Percentiles rank a stretch among this genome's conserved stretches.
Evolutionary conservation across 2,329 filamentous ascomycete species (phyloP).

Genomic region (Boeremia exigua): DNA sequence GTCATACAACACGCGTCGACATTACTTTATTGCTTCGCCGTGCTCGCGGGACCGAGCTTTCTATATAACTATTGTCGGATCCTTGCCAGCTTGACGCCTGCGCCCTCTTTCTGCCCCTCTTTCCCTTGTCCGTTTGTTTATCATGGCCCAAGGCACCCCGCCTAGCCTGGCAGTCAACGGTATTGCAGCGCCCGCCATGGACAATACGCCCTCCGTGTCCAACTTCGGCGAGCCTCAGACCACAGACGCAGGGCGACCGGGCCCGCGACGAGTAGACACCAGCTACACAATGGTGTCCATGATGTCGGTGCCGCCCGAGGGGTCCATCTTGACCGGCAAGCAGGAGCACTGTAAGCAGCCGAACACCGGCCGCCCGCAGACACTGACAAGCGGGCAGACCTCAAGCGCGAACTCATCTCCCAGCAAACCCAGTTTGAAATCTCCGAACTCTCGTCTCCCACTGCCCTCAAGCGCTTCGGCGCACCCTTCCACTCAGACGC

Average conservation of each 20-base stretch:
- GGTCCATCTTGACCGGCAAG: slow-evolving; percentile 81
- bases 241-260: slow-evolving; percentile 24
- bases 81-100: slow-evolving; percentile 7
- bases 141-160: slow-evolving; percentile 35
- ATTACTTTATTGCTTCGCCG: slow-evolving; percentile 15
- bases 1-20: slow-evolving; percentile 42
- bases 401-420: slow-evolving; percentile 93
- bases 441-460: slow-evolving; percentile 89
- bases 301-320: slow-evolving; percentile 58
- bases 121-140: slow-evolving; percentile 10
- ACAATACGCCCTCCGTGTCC: slow-evolving; percentile 26
- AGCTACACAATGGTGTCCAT: slow-evolving; percentile 49
- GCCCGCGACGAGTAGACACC: slow-evolving; percentile 36
- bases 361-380: neutral
- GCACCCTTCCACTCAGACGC: slow-evolving; percentile 92
- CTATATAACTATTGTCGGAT: neutral
- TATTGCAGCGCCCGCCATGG: slow-evolving; percentile 38
- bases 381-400: slow-evolving; percentile 63
- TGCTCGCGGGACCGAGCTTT: slow-evolving; percentile 4
- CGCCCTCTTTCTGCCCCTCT: slow-evolving; percentile 10
- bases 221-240: slow-evolving; percentile 25
- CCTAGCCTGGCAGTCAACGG: slow-evolving; percentile 39
- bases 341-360: slow-evolving; percentile 86
- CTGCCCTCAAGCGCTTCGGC: slow-evolving; percentile 91
- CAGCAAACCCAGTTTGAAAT: slow-evolving; percentile 92